These are phyloP conservation scores for Diaporthe aspalathi DNA, from an alignment of 2,329 filamentous ascomycete genomes.

Conservation along the genomic window DNA sequence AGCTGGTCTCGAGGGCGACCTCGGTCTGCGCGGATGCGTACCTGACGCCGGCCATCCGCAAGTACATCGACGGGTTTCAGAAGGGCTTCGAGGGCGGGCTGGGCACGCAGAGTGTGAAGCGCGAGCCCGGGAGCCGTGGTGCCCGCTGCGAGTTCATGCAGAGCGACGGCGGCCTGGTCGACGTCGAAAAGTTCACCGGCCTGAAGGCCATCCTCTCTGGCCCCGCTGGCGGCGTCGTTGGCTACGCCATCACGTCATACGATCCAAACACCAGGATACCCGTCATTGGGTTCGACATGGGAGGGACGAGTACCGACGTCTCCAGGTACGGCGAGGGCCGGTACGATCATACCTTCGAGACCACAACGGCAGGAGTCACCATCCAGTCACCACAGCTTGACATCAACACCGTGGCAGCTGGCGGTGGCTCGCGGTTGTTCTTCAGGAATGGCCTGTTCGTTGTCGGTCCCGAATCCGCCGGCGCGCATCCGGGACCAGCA, in stretches of 20 bases:
- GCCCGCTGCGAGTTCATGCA: conserved; percentile 97
- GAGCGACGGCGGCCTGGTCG: conserved; percentile 79
- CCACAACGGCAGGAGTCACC: conserved; percentile 91
- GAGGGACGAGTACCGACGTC: conserved; percentile 91
- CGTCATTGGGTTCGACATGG: conserved; percentile 97
- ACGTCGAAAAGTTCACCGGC: conserved; percentile 85
- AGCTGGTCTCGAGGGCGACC: conserved; percentile 79
- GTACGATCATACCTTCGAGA: conserved; percentile 95
- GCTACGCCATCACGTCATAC: conserved; percentile 91
- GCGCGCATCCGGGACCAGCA: conserved; percentile 88
- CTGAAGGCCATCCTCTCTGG: conserved; percentile 88
- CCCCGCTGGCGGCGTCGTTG: conserved; percentile 92
- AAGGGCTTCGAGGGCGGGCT: conserved; percentile 84
- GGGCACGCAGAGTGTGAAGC: conserved; percentile 78
- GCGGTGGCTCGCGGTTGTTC: conserved; percentile 85
- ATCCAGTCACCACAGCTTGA: conserved; percentile 93
- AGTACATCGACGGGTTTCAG: conserved; percentile 80
- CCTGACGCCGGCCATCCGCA: conserved; percentile 81
- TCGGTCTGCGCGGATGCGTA: conserved; percentile 86
- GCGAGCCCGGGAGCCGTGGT: conserved; percentile 71
- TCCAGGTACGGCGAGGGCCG: conserved; percentile 86
- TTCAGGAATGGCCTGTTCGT: conserved; percentile 92
- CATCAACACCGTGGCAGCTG: conserved; percentile 94
- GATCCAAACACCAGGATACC: conserved; percentile 84
- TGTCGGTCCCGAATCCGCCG: conserved; percentile 89